phyloP scores from a whole-genome alignment of 2,329 filamentous ascomycete species.

The Elsinoe fawcettii region DNA sequence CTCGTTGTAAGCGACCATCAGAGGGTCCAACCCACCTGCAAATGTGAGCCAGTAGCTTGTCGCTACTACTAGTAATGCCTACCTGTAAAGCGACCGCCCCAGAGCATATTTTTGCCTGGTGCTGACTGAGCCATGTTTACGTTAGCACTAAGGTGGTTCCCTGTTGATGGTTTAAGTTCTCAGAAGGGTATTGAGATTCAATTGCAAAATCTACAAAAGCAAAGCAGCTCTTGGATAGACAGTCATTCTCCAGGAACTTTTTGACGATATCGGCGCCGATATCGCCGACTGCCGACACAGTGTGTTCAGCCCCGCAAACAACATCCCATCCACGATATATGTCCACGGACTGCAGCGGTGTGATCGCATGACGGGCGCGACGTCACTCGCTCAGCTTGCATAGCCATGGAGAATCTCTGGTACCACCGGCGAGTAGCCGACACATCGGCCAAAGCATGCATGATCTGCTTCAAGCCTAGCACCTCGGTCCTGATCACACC shows the following conservation, averaged over 20 bases:
- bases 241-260: neutral
- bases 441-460: slow-evolving; percentile 72
- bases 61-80: slow-evolving; percentile 3
- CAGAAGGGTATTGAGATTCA: neutral
- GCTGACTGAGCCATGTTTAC: slow-evolving; percentile 15
- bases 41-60: neutral
- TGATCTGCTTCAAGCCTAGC: slow-evolving; percentile 84
- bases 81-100: slow-evolving; percentile 57
- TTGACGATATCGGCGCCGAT: slow-evolving; percentile 10
- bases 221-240: neutral
- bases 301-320: neutral
- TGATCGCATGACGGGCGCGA: neutral
- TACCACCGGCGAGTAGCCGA: slow-evolving; percentile 82
- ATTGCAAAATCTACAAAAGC: neutral
- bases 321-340: neutral
- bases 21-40: slow-evolving; percentile 68
- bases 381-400: neutral
- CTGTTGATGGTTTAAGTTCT: neutral
- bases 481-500: slow-evolving; percentile 81
- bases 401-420: slow-evolving; percentile 57
- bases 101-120: slow-evolving; percentile 46
- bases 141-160: too few species aligned
- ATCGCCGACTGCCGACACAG: neutral
- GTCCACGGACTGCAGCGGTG: neutral
- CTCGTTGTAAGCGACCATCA: slow-evolving; percentile 81